These are phyloP conservation scores for Pythium pyrilobum DNA, from an alignment of 352 stramenopile species.

Conservation along the genomic window DNA sequence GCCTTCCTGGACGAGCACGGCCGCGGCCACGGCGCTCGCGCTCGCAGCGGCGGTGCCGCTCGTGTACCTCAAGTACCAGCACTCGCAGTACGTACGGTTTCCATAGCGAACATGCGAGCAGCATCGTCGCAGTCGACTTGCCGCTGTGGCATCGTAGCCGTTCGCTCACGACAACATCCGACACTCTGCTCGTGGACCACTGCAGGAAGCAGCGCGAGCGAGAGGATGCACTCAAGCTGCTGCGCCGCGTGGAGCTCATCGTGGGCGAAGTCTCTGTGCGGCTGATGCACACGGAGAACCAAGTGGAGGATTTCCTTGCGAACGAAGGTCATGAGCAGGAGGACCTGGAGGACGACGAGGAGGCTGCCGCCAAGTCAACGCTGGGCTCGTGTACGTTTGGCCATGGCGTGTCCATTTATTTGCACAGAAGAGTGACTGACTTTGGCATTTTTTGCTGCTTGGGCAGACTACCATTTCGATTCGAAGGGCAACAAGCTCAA, in stretches of 20 bases:
- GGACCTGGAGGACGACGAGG: constrained; percentile 10
- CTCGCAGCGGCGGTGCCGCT: constrained; percentile 26
- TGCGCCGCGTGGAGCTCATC: constrained; percentile 71
- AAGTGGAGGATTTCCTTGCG: constrained; percentile 54
- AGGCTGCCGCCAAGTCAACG: constrained; percentile 26
- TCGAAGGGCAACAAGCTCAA: constrained; percentile 84
- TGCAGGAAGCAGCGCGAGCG: constrained; percentile 32
- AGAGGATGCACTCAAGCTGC: constrained; percentile 49
- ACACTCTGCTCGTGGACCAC: background rate
- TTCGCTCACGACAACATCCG: background rate
- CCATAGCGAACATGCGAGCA: background rate
- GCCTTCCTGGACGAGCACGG: constrained; percentile 16
- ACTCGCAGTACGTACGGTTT: constrained; percentile 27
- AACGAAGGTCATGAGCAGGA: constrained; percentile 26
- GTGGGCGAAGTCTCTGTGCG: constrained; percentile 57
- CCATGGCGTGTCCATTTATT: no score
- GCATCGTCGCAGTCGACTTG: no score
- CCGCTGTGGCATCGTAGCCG: no score
- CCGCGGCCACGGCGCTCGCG: constrained; percentile 14
- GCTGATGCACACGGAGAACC: constrained; percentile 56
- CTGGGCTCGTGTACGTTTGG: constrained; percentile 60
- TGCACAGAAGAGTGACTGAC: no score
- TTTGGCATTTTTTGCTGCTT: background rate
- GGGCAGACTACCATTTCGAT: constrained; percentile 85
- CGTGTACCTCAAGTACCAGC: constrained; percentile 32